Evolutionary conservation across 768 basidiomycete species (phyloP), one percentile per base, ranked within the genome.

Genomic region (Erythrobasidium yunnanense): DNA sequence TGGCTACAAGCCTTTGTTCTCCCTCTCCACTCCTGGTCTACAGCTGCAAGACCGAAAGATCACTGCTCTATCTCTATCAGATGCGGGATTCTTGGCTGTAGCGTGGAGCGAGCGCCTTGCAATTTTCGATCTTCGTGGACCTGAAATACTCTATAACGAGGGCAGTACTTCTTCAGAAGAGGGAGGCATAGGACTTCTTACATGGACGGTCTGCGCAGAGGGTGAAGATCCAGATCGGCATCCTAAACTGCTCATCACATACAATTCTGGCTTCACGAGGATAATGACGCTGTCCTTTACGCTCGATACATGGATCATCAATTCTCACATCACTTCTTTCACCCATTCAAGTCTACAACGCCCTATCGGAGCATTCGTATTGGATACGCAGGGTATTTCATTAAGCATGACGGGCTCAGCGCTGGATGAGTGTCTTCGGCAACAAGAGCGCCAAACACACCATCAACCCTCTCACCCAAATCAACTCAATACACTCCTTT

Each of bases 81-180:
- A 89, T 73, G 81, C 87, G 52, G 90, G 90, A 3, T 89, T 92
- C 75, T 75, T 89, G 47, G 87, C 89, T 1, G 79, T 84, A 1
- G 83, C 85, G 2, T 88, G 86, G 73, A 73, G 75, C 4, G 81
- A 82, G 52, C 84, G 83, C 0, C 63, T 92, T 22, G 76, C 81
- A 33, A 77, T 90, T 32, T 74, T 90, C 18, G 86, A 91, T 72
- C 79, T 90, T 80, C 81, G 87, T 23, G 85, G 83, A 1, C 88
- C 88, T 0, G 80, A 80, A 13, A 77, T 90, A 11, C 80, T 90
- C 76, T 86, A 0, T 79, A 71, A 70, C 57, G 73, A 76, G 69
- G 76, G 78, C 71, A 74, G 76, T 23, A 80, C 78, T 70, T 78
- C 76, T 58, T 78, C 78, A 55, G 76, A 74, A n/a, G 75, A 79